Evolutionary conservation across 2,329 filamentous ascomycete species (phyloP), one percentile per base, ranked within the genome.

Genomic region (Diaporthe helianthi): DNA sequence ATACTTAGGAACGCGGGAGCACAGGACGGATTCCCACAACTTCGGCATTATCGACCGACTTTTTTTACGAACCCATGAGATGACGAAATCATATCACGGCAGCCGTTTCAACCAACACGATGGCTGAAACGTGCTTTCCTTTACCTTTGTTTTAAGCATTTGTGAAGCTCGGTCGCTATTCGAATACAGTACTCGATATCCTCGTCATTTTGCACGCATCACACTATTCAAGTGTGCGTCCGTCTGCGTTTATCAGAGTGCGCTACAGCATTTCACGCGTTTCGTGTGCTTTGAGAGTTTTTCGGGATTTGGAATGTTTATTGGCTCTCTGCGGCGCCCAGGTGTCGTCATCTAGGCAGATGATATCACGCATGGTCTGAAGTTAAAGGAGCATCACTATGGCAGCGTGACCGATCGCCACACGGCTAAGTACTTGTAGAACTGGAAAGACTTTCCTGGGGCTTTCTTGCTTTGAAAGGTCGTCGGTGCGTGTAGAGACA

Each of bases 21-120:
- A 66, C 68, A 70, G 67, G 38, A 71, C 69, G 61, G 63, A 41
- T 60, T 63, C 24, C 41, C 63, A 41, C 41, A 69, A 64, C 29
- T 69, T 47, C 63, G 36, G 51, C 66, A 60, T 54, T 47, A 69
- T 69, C 63, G 44, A 44, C 66, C 44, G 55, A 67, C 61, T 33
- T 55, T 69, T 63, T 36, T 63, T 63, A 68, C 52, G 63, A 67
- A 67, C 61, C 61, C 44, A 71, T 65, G 63, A 69, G 54, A 58
- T 69, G 51, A 67, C 51, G 70, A 69, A 24, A 69, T 64, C 41
- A 66, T 63, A 54, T 65, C 67, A 71, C 67, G 64, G 67, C 67
- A 44, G 67, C 69, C 67, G 44, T 65, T 67, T 53, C 44, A 29
- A 36, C 49, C 67, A 64, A 69, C 44, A 67, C 54, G 22, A 66